These are phyloP conservation scores for Clarireedia homoeocarpa DNA, from an alignment of 2,329 filamentous ascomycete genomes.

Conservation along the genomic window DNA sequence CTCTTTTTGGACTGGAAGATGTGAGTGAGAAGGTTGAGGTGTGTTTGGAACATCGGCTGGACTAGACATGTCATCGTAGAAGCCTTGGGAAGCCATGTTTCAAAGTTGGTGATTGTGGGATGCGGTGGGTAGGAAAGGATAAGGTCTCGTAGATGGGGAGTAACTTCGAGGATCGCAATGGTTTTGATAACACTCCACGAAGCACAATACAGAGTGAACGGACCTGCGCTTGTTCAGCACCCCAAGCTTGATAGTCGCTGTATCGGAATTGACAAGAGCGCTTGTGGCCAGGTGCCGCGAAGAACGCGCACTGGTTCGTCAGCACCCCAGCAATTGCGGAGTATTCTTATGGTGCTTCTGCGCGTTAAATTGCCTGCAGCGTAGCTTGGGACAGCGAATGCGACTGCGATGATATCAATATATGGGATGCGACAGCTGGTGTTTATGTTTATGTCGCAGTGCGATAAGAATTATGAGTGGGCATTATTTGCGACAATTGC, in stretches of 20 bases:
- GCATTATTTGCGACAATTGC: too few relatives aligned
- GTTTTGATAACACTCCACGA: too few relatives aligned
- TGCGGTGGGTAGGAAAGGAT: not conserved
- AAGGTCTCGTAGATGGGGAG: not conserved
- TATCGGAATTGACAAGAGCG: not conserved
- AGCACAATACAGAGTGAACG: too few relatives aligned
- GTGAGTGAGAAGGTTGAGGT: constrained; percentile 17
- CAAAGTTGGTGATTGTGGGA: not conserved
- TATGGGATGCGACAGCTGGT: not conserved
- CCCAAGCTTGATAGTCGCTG: not conserved
- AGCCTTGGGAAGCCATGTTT: constrained; percentile 24
- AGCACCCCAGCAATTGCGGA: too few relatives aligned
- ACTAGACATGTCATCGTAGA: constrained; percentile 18
- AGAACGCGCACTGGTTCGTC: not conserved
- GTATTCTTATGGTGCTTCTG: too few relatives aligned
- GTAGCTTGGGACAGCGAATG: not conserved
- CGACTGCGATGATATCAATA: not conserved
- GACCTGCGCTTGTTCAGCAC: not conserved
- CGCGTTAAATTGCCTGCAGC: not conserved
- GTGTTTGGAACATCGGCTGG: constrained; percentile 19
- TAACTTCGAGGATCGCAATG: not conserved
- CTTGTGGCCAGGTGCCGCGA: not conserved
- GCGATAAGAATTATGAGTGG: too few relatives aligned
- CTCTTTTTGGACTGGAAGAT: constrained; percentile 15
- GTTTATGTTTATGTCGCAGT: not conserved